Conservation (phyloP, 2,329 filamentous ascomycete genomes). For the Westerdykella ornata region DNA sequence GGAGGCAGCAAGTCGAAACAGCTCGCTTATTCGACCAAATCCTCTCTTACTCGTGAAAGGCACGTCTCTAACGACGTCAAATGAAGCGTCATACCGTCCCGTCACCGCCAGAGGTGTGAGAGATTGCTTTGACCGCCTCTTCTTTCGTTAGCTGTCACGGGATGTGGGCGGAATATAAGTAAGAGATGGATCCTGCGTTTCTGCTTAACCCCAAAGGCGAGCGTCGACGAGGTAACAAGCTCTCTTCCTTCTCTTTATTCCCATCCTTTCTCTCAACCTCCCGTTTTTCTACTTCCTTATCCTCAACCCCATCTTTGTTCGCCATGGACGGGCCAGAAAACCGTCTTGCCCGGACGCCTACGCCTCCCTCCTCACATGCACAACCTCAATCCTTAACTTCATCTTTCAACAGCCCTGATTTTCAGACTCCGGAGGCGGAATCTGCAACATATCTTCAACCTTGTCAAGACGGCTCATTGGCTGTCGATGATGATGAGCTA, state of each 20-base stretch:
- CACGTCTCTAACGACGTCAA: too few relatives aligned
- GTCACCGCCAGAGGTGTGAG: too few relatives aligned
- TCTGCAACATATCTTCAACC: neutral
- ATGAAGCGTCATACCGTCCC: too few relatives aligned
- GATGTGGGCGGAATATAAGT: neutral
- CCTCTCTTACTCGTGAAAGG: too few relatives aligned
- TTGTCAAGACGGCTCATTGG: neutral
- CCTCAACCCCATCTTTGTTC: slow-evolving; percentile 3
- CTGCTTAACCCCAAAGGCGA: slow-evolving; percentile 14
- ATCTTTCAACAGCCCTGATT: too few relatives aligned
- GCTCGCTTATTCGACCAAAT: too few relatives aligned
- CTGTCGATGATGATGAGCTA: slow-evolving; percentile 9
- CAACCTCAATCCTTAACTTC: neutral
- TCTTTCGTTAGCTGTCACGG: too few relatives aligned
- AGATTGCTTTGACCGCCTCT: too few relatives aligned
- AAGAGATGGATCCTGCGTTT: slow-evolving; percentile 11
- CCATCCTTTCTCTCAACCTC: neutral
- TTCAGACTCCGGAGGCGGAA: too few relatives aligned
- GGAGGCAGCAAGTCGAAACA: too few relatives aligned
- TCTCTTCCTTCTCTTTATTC: neutral
- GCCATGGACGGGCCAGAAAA: neutral
- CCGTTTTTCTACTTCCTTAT: neutral
- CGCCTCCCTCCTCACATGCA: neutral
- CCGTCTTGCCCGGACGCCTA: neutral
- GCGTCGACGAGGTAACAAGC: slow-evolving; percentile 12